Base-by-base conservation (phyloP, 306 rosid species). In the Sicyos baderoa region DNA sequence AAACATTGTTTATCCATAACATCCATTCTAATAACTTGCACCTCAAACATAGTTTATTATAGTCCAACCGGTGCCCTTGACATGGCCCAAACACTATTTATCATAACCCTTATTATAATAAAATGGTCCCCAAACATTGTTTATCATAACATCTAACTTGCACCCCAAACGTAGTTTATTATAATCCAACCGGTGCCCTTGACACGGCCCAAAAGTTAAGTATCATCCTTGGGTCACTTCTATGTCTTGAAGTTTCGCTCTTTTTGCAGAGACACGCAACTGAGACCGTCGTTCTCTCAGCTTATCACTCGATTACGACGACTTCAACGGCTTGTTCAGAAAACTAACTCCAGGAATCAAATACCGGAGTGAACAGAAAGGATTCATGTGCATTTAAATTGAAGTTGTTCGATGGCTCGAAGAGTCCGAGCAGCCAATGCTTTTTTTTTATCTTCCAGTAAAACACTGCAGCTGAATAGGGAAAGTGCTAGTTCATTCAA, bases 271-370 rank as follows among this genome's bases (percentile, higher is more conserved):
- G 97, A 94, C 68, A 87, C 97, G 55, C 91, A 94, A 58, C 70
- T 88, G 87, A 87, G 99, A 70, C 99, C 99, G 12, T 90, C 99
- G 18, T 94, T 94, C 83, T 59, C 96, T 21, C 89, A 90, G 80
- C 88, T 90, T 74, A 86, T 90, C 86, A 69, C 80, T 56, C 95
- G 86, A 44, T 83, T 90, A 68, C 83, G 83, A 71, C 79, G 57
- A 54, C 91, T 88, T 76, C 81, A 84, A 62, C 86, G 78, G 52
- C 81, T 85, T 74, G 56, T 79, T 79, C 84, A 72, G 55, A 75
- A 68, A 81, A 19, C 76, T 11, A 56, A 72, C 72, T 79, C 87
- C 13, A 47, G 79, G 56, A 74, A 75, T 55, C 78, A 59, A 77
- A 55, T 60, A 78, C 54, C 75, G 60, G 42, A 32, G 71, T 83